These are phyloP conservation scores for Leccinum ponderosum DNA, from an alignment of 1,284 basidiomycete genomes.

Conservation along the genomic window DNA sequence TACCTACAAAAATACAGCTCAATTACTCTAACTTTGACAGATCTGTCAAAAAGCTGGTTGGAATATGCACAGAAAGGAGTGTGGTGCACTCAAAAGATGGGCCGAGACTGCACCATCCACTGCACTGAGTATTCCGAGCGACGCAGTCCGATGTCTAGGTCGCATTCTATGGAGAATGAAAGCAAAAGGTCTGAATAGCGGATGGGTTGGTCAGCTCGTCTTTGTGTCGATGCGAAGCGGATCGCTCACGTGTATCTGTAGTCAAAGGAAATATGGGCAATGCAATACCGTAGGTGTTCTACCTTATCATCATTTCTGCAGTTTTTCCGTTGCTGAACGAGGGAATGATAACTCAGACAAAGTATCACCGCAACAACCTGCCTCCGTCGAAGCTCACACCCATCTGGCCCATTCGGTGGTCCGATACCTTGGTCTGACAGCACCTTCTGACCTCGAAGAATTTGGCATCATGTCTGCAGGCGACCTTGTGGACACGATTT, in stretches of 20 bases:
- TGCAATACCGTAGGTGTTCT: conserved; percentile 72
- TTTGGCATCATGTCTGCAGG: conserved; percentile 57
- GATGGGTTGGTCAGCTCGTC: conserved; percentile 53
- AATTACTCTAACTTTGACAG: conserved; percentile 40
- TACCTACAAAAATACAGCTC: neutral
- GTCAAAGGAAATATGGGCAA: conserved; percentile 63
- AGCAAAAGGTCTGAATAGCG: conserved; percentile 52
- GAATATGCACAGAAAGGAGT: conserved; percentile 77
- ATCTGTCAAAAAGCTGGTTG: conserved; percentile 80
- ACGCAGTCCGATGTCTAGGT: conserved; percentile 73
- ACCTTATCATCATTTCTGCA: neutral
- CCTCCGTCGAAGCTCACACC: conserved; percentile 56
- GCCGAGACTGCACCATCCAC: conserved; percentile 46
- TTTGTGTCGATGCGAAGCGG: neutral
- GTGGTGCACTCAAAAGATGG: conserved; percentile 64
- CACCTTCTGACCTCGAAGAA: conserved; percentile 55
- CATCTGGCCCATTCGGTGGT: conserved; percentile 72
- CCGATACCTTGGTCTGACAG: conserved; percentile 60
- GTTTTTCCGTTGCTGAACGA: neutral
- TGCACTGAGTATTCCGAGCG: conserved; percentile 58
- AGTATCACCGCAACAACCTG: conserved; percentile 39
- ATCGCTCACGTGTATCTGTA: conserved; percentile 31
- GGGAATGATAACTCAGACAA: conserved; percentile 44
- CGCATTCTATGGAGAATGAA: conserved; percentile 70
- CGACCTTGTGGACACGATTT: conserved; percentile 70